Evolutionary conservation across 2,329 filamentous ascomycete genomes (phyloP), one percentile per base, ranked within the genome.

Genomic region (Colletotrichum noveboracense): DNA sequence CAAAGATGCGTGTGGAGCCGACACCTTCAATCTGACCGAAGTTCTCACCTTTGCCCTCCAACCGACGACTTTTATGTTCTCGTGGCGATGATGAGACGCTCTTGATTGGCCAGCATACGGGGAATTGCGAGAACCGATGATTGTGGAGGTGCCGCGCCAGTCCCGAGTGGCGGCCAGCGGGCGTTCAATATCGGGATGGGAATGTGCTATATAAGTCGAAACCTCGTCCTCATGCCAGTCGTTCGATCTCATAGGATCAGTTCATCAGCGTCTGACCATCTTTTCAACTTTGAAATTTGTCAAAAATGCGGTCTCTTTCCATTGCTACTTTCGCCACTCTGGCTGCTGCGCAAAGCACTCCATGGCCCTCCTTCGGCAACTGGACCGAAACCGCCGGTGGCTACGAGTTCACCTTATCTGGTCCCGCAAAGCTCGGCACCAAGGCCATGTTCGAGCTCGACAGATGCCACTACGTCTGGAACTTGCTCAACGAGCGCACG

Each of bases 361-460:
- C 73, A 1, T 75, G 73, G 73, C 70, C 73, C 0, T 64, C 16
- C 2, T 75, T 73, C 14, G 73, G 73, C 32, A 75, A 75, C 64
- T 75, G 73, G 73, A 75, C 73, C 1, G 73, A 75, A 48, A 26
- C 12, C 1, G 52, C 61, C 9, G 55, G 71, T 6, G 70, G 70
- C 34, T 60, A 69, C 43, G 21, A 62, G 2, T 78, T 70, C 70
- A 56, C 68, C 30, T 67, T 77, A 9, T 76, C 74, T 2, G 77
- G 77, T 13, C 77, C 77, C 16, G 55, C 18, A 1, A 68, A 48
- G 12, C 68, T 77, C 1, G 60, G 62, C n/a, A 75, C 65, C 28
- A 78, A 78, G 58, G 48, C 34, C 21, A 28, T 64, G 6, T 77
- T 76, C 52, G 76, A 78, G 32, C 43, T 78, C 12, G 65, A 74